Evolutionary conservation across 768 basidiomycete genomes (phyloP), one percentile per base, ranked within the genome.

Genomic region (Basidioascus undulatus): DNA sequence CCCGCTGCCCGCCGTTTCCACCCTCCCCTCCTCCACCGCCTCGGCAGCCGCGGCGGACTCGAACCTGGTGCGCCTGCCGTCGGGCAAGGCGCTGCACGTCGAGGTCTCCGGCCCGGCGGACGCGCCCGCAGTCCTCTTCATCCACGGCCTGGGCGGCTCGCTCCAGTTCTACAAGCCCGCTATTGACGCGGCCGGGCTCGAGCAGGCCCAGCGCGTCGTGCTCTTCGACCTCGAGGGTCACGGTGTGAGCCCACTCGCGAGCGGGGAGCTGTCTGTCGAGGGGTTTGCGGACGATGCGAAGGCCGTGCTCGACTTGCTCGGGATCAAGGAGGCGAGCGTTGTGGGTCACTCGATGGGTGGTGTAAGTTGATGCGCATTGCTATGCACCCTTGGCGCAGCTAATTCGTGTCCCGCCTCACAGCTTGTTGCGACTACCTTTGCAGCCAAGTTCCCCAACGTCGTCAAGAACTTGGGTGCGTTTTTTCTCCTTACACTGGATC

Each of bases 181-280:
- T 5, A 34, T 41, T 19, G 30, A 20, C 23, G 40, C 30, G 5
- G 19, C 31, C 30, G 24, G 24, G 6, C 40, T 41, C 9, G n/a
- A 23, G 7, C 21, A 41, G 12, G 23, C 40, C 12, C 40, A 34
- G 8, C 13, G 28, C 4, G 32, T 41, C 21, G 23, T 41, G 19
- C 6, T 15, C 7, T 26, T 41, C 25, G 40, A 41, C 32, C 26
- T 31, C n/a, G 40, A 41, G 32, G 40, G 40, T 6, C 40, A 41
- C 32, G 40, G 40, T 4, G 21, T 35, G 12, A 21, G 18, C 16
- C 40, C 40, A 9, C 15, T 41, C 18, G 24, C 12, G 7, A 32
- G 32, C n/a, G 6, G 21, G 5, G 18, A 18, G 39, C 16, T 35
- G 4, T 12, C 32, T 4, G 11, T 41, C 31, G 31, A 32, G 10